Evolutionary conservation across 345 rosid species (phyloP), one percentile per base, ranked within the genome.

Genomic region (Lepidium didymum): DNA sequence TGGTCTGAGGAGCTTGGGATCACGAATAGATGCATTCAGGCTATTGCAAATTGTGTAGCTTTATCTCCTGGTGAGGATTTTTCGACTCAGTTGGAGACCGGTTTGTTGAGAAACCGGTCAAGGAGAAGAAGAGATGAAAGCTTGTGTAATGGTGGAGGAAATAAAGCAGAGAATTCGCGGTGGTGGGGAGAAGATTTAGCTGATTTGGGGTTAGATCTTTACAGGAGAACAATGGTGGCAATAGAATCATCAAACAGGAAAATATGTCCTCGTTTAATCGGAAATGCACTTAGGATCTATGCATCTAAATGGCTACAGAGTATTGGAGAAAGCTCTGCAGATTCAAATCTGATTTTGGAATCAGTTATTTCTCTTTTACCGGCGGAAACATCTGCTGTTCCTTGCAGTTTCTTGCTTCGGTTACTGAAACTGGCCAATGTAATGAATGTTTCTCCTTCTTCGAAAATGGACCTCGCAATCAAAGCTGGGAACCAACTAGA

Each of bases 161-260:
- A 80, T 58, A 69, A 78, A 81, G 78, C 77, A 38, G 60, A 85
- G 70, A 67, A 45, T 71, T 13, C 10, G 38, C 81, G 88, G 8
- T 93, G 97, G 97, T 93, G 98, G 98, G 97, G 88, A 19, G 96
- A 93, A 70, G 97, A 87, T 55, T 78, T 93, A 57, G 97, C 96
- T 45, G 98, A 90, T 56, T 78, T 93, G 75, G 72, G 87, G 46
- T 82, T 93, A 51, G 96, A 90, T 75, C 79, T 90, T 19, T 93
- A 90, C 72, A 78, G 82, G 83, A 87, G 96, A 78, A 84, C 85
- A 49, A 84, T 90, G 92, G 56, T 84, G 27, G 92, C 87, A 12
- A 77, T 93, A 29, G 86, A 82, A 43, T 69, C 78, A 68, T 90
- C 97, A 7, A 82, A 87, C 18, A 87, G 85, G n/a, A 83, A 70